Percentiles rank a stretch among this genome's conserved stretches.
Conservation (phyloP, 2,329 filamentous ascomycete species). For the Volutella citrinella region DNA sequence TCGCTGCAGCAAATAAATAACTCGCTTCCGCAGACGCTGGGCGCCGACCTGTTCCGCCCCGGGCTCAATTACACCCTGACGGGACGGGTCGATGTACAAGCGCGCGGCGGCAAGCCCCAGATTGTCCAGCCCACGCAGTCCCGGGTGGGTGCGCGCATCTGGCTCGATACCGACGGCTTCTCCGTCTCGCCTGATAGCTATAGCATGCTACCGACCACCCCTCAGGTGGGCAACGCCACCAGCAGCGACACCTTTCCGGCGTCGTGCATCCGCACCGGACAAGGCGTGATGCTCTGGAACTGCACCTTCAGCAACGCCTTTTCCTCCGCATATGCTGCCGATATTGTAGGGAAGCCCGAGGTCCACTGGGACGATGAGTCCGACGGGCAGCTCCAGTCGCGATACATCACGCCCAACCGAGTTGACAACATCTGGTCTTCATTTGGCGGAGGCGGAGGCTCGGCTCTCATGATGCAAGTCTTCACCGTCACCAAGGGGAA, state of each 20-base stretch:
- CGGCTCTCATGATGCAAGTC: conserved; percentile 12
- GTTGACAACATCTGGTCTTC: conserved; percentile 17
- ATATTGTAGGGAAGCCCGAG: conserved; percentile 7
- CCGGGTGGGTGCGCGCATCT: conserved; percentile 10
- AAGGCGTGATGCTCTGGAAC: conserved; percentile 9
- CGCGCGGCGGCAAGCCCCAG: conserved; percentile 1
- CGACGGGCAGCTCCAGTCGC: conserved; percentile 1
- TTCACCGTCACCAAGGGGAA: conserved; percentile 14
- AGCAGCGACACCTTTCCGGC: neutral
- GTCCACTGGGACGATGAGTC: conserved; percentile 13
- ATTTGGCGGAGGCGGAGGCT: conserved; percentile 11
- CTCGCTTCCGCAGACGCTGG: conserved; percentile 5
- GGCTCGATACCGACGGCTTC: conserved; percentile 11
- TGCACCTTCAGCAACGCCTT: conserved; percentile 13
- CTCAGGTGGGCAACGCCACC: fast-evolving
- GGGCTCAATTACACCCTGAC: conserved; percentile 17
- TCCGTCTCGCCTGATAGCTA: conserved; percentile 11
- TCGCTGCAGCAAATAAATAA: neutral
- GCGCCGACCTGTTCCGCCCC: conserved; percentile 6
- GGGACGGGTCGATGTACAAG: conserved; percentile 5
- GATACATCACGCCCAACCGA: conserved; percentile 12
- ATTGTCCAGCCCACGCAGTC: neutral
- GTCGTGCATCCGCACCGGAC: neutral
- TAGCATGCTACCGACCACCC: neutral
- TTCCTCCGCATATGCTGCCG: neutral